phyloP scores from a whole-genome alignment of 2,329 filamentous ascomycete species.

The Niveomyces coronatus region DNA sequence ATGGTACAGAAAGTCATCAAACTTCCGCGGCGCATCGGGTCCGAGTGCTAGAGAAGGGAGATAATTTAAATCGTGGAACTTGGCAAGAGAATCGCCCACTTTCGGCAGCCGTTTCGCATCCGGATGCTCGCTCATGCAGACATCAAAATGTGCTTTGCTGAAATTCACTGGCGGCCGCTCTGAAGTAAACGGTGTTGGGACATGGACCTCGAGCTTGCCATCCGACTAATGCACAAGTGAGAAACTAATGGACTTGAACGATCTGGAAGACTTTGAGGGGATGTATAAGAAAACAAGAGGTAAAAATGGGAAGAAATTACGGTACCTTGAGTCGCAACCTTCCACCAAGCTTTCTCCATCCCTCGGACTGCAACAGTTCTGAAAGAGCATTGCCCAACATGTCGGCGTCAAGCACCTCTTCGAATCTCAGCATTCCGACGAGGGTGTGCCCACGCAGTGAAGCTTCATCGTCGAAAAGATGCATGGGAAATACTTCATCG shows the following conservation, averaged over 20 bases:
- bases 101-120: not conserved
- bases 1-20: constrained; percentile 3
- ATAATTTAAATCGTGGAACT: not conserved
- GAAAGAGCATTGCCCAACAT: not conserved
- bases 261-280: not conserved
- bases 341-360: not conserved
- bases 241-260: not conserved
- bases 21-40: not conserved
- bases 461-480: constrained; percentile 2
- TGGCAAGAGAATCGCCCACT: not conserved
- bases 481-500: constrained; percentile 6
- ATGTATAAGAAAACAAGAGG: not conserved
- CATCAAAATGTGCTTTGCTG: not conserved
- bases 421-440: not conserved
- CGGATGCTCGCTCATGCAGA: not conserved
- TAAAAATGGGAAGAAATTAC: not conserved
- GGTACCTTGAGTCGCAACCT: not conserved
- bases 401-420: not conserved
- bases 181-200: not conserved
- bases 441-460: not conserved
- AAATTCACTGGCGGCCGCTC: not conserved
- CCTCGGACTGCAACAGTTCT: not conserved
- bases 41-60: not conserved
- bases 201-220: not conserved
- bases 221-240: too few species aligned